Conservation (phyloP, 768 basidiomycete species). For the Serpula lacrymans region DNA sequence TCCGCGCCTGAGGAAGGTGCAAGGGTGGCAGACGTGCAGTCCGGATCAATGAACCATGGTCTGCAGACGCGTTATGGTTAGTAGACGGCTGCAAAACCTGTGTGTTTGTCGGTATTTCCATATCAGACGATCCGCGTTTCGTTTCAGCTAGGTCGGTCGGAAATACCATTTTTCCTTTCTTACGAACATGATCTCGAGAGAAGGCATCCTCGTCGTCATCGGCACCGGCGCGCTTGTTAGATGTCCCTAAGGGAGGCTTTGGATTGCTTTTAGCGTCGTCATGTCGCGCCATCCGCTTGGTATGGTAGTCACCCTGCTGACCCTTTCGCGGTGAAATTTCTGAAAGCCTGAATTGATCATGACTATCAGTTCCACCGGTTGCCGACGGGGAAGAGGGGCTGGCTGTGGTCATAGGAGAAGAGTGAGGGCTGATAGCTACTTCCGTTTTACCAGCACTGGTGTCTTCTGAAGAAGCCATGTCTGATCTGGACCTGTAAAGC, state of each 20-base stretch:
- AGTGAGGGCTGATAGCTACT: constrained; percentile 5
- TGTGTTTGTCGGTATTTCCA: constrained; percentile 11
- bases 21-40: constrained; percentile 5
- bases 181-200: constrained; percentile 18
- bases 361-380: constrained; percentile 1
- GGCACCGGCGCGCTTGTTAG: constrained; percentile 46
- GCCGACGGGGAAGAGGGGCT: background rate
- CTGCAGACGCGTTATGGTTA: constrained; percentile 7
- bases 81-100: constrained; percentile 1
- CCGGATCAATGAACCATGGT: constrained; percentile 8
- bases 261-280: constrained; percentile 13
- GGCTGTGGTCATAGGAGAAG: constrained; percentile 1
- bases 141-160: constrained; percentile 7
- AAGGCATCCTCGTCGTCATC: constrained; percentile 18
- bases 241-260: constrained; percentile 38
- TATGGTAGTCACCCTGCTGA: constrained; percentile 6
- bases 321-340: constrained; percentile 46
- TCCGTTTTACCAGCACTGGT: constrained; percentile 11
- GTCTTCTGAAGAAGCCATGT: constrained; percentile 13
- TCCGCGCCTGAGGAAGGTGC: constrained; percentile 23
- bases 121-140: constrained; percentile 15
- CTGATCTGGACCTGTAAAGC: constrained; percentile 23
- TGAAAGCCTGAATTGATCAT: constrained; percentile 40
- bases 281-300: constrained; percentile 13
- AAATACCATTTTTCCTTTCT: constrained; percentile 28